Evolutionary conservation across 768 basidiomycete genomes (phyloP).

Genomic region (Clitopilus passeckerianus): DNA sequence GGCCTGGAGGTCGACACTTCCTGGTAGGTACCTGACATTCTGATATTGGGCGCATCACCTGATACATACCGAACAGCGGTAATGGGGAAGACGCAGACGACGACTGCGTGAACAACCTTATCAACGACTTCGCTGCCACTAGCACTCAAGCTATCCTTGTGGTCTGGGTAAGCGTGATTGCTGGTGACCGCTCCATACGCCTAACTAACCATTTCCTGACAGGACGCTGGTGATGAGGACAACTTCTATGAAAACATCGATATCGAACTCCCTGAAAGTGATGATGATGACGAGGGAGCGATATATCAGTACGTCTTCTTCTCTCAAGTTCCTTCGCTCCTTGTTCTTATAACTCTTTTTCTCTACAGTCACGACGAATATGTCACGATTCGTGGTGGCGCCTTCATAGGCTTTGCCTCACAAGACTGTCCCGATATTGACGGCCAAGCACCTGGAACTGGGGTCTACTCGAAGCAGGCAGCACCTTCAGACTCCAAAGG

Average conservation of each 20-base stretch:
- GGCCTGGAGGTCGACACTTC: slow-evolving; percentile 3
- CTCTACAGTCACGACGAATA: slow-evolving; percentile 5
- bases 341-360: background rate
- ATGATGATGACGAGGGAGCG: background rate
- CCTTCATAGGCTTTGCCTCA: background rate
- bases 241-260: slow-evolving; percentile 8
- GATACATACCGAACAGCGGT: background rate
- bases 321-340: background rate
- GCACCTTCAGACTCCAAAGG: background rate
- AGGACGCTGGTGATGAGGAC: slow-evolving; percentile 3
- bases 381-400: slow-evolving; percentile 2
- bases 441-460: slow-evolving; percentile 1
- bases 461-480: background rate
- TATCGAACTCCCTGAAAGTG: slow-evolving; percentile 2
- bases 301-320: background rate
- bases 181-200: background rate
- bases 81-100: background rate
- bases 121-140: slow-evolving; percentile 2
- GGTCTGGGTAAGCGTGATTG: slow-evolving; percentile 3
- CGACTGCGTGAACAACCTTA: slow-evolving; percentile 6
- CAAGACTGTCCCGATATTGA: slow-evolving; percentile 6
- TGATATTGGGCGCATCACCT: background rate
- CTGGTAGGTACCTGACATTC: background rate
- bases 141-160: slow-evolving; percentile 5
- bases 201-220: background rate